Conservation (phyloP, 345 rosid species). For the Trapa incisa region DNA sequence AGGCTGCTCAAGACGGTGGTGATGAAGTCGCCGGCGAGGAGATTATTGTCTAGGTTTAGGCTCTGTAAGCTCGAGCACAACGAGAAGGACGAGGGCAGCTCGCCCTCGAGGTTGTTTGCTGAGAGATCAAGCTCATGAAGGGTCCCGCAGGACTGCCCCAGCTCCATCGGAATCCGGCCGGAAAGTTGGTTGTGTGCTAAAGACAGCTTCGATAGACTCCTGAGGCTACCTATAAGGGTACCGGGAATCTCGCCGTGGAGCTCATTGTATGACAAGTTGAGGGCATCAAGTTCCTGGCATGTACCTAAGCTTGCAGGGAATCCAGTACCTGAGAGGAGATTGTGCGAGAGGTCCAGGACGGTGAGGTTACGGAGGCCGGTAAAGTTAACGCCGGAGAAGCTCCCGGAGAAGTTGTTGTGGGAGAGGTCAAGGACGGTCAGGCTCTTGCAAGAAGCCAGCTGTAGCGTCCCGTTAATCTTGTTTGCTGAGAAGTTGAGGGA, state of each 20-base stretch:
- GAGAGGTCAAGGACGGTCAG: slow-evolving; percentile 64
- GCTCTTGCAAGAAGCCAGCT: slow-evolving; percentile 27
- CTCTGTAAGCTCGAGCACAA: slow-evolving; percentile 44
- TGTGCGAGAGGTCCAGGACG: slow-evolving; percentile 42
- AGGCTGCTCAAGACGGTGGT: slow-evolving; percentile 47
- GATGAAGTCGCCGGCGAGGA: slow-evolving; percentile 61
- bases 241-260: slow-evolving; percentile 54
- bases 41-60: slow-evolving; percentile 62
- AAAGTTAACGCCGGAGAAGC: slow-evolving; percentile 46
- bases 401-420: slow-evolving; percentile 44
- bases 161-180: slow-evolving; percentile 57
- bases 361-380: slow-evolving; percentile 57
- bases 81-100: slow-evolving; percentile 37
- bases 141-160: slow-evolving; percentile 44
- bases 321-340: slow-evolving; percentile 38
- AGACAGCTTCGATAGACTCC: slow-evolving; percentile 41
- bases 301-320: slow-evolving; percentile 34
- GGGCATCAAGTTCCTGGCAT: slow-evolving; percentile 41
- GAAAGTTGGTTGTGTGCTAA: slow-evolving; percentile 46
- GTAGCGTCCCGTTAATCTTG: slow-evolving; percentile 39
- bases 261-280: slow-evolving; percentile 51
- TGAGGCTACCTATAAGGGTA: slow-evolving; percentile 35
- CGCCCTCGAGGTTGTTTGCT: slow-evolving; percentile 49
- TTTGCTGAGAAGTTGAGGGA: slow-evolving; percentile 60
- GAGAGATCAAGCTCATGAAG: slow-evolving; percentile 61